These are phyloP conservation scores for Saturnispora hagleri DNA, from an alignment of 805 yeast genomes.

Conservation along the genomic window DNA sequence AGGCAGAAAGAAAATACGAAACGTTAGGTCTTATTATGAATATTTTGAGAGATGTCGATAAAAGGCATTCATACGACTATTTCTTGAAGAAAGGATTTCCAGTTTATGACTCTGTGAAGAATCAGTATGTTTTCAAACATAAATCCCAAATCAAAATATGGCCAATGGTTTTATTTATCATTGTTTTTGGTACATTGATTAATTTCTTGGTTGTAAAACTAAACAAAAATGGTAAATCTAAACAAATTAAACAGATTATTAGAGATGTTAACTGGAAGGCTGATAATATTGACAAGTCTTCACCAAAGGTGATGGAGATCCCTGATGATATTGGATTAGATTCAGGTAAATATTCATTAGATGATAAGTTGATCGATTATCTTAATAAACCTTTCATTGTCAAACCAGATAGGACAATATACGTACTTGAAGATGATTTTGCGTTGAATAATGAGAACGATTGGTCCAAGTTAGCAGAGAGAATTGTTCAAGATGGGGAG, in stretches of 20 bases:
- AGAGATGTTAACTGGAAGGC: slow-evolving; percentile 15
- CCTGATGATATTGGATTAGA: slow-evolving; percentile 11
- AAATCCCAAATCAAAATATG: slow-evolving; percentile 8
- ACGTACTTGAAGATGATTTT: slow-evolving; percentile 9
- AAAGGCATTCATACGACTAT: slow-evolving; percentile 72
- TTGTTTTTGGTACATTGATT: slow-evolving; percentile 5
- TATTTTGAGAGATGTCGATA: slow-evolving; percentile 49
- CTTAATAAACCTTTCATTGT: slow-evolving; percentile 16
- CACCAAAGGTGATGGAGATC: slow-evolving; percentile 11
- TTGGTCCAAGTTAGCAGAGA: slow-evolving; percentile 8
- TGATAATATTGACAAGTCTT: slow-evolving; percentile 9
- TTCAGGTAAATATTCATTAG: slow-evolving; percentile 6
- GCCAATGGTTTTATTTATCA: slow-evolving; percentile 5
- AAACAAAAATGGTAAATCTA: slow-evolving; percentile 10
- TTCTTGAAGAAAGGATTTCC: slow-evolving; percentile 84
- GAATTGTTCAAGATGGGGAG: slow-evolving; percentile 10
- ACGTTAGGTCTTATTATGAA: slow-evolving; percentile 68
- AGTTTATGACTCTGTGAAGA: slow-evolving; percentile 37
- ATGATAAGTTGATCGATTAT: slow-evolving; percentile 14
- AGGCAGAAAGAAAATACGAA: slow-evolving; percentile 64
- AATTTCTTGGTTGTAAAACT: slow-evolving; percentile 12
- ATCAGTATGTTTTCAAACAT: slow-evolving; percentile 10
- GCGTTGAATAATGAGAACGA: slow-evolving; percentile 7
- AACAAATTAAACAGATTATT: slow-evolving; percentile 12
- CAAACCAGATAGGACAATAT: slow-evolving; percentile 14